Percentiles rank a stretch among this genome's conserved stretches.
These are phyloP conservation scores for Pichia cephalocereana DNA, from an alignment of 805 yeast genomes.

Conservation along the genomic window DNA sequence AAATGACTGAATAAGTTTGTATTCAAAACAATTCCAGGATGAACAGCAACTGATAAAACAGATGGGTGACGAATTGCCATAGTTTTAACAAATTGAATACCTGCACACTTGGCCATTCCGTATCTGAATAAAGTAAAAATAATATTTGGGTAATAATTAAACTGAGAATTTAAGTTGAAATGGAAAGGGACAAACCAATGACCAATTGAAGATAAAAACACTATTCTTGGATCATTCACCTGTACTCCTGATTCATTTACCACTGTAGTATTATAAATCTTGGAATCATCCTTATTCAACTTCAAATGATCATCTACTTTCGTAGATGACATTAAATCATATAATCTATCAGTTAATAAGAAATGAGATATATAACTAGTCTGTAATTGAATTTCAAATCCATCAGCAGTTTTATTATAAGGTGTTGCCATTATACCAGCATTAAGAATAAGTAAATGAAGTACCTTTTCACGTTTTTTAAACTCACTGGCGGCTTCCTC, in stretches of 20 bases:
- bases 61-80: constrained; percentile 60
- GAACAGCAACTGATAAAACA: constrained; percentile 55
- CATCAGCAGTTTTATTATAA: constrained; percentile 43
- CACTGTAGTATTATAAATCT: neutral
- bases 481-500: constrained; percentile 41
- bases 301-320: constrained; percentile 1
- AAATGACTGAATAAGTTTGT: constrained; percentile 68
- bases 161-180: constrained; percentile 38
- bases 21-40: constrained; percentile 83
- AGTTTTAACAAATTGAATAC: constrained; percentile 62
- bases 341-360: constrained; percentile 50
- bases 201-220: constrained; percentile 58
- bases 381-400: constrained; percentile 74
- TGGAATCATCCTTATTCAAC: neutral
- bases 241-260: constrained; percentile 2
- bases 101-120: constrained; percentile 68
- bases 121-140: constrained; percentile 72
- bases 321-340: constrained; percentile 41
- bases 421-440: constrained; percentile 83
- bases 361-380: constrained; percentile 73
- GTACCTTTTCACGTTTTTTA: constrained; percentile 33
- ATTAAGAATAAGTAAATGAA: constrained; percentile 63
- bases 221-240: constrained; percentile 39
- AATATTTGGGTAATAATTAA: constrained; percentile 54
- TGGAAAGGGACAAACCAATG: constrained; percentile 45